Conservation (phyloP, 106 monocot species). For the Platanthera guangdongensis region DNA sequence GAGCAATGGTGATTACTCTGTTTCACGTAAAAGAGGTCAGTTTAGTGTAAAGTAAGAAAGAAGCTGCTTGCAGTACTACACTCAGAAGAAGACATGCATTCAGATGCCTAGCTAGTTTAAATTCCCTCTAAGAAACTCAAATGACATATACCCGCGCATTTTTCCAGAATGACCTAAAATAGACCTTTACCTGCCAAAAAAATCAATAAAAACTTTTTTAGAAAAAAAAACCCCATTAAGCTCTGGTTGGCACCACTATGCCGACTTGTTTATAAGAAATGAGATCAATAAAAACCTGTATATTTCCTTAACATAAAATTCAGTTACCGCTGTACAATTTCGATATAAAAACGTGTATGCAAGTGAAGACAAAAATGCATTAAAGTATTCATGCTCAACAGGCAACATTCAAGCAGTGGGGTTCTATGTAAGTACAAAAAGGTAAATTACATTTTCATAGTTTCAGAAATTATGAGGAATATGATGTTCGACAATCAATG, state of each 20-base stretch:
- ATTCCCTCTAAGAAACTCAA: conserved; percentile 13
- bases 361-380: not conserved
- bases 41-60: not conserved
- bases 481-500: not conserved
- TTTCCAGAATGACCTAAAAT: conserved; percentile 78
- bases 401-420: not conserved
- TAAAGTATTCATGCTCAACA: not conserved
- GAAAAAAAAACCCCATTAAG: not conserved
- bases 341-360: not conserved
- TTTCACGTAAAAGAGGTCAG: conserved; percentile 1
- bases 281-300: not conserved
- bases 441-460: not conserved
- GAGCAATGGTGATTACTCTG: conserved; percentile 51
- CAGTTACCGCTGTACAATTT: not conserved
- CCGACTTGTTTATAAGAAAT: too few species aligned
- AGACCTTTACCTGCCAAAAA: conserved; percentile 60
- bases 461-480: not conserved
- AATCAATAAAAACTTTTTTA: conserved; percentile 17
- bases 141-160: conserved; percentile 41
- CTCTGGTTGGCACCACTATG: not conserved
- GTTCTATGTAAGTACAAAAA: not conserved
- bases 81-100: conserved; percentile 14
- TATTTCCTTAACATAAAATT: not conserved
- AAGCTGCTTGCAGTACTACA: not conserved
- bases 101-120: conserved; percentile 4